Evolutionary conservation across 2,329 filamentous ascomycete genomes (phyloP), one percentile per base, ranked within the genome.

Genomic region (Aspergillus tamarii): DNA sequence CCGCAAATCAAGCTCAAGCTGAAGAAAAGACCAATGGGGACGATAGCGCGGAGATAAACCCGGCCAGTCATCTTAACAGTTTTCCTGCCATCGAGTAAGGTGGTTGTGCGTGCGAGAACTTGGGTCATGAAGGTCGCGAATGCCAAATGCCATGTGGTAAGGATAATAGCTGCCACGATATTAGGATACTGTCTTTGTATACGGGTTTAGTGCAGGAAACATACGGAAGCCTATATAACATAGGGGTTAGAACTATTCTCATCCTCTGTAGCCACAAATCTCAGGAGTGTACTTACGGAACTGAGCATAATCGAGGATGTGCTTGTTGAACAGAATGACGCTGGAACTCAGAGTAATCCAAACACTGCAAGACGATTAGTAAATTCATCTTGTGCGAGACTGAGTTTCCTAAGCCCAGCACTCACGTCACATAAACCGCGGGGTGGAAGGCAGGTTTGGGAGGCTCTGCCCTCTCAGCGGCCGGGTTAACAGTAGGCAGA

Each of bases 311-410:
- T 94, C 89, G 67, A 98, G 87, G 74, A 99, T 93, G 88, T 92
- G 97, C 88, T 99, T 99, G 89, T 99, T 98, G 90, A 97, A 98
- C 66, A 99, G 85, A 78, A 99, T 99, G 76, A 98, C 93, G 73
- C 91, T 92, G 50, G 93, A 97, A 75, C 92, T 96, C 78, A 97
- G 85, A 64, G 89, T 84, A 76, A 99, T 98, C 95, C 95, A 99
- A 71, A 89, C 85, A 73, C 94, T 97, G 79, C 30, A 11, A 26
- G 30, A 14, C 46, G 32, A 50, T 75, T 61, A 74, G 69, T 62
- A 59, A 39, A 39, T 21, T 28, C 11, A 23, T 43, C 34, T 52
- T n/a, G 39, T 26, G 3, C 21, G 19, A n/a, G 4, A 32, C 28
- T 23, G 0, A 2, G 45, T 45, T 46, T 30, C 6, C 8, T 19